Conservation (phyloP, 2,329 filamentous ascomycete species). For the Pseudovirgaria hyperparasitica region DNA sequence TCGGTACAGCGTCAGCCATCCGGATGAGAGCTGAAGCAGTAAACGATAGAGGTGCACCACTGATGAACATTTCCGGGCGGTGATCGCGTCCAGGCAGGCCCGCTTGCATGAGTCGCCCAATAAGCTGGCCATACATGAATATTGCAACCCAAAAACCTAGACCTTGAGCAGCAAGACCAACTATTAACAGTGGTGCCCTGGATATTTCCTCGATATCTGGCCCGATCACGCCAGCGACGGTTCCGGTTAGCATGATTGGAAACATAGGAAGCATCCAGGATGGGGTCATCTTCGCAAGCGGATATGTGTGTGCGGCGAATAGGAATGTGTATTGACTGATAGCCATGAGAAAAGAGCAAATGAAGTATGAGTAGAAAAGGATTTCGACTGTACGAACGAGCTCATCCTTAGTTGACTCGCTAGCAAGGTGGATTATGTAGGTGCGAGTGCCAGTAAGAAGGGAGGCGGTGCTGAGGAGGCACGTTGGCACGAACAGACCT, state of each 20-base stretch:
- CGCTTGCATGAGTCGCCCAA: conserved; percentile 51
- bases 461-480: conserved; percentile 14
- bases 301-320: conserved; percentile 42
- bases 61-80: conserved; percentile 56
- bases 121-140: conserved; percentile 57
- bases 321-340: conserved; percentile 43
- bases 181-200: conserved; percentile 47
- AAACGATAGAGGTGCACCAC: conserved; percentile 55
- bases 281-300: conserved; percentile 53
- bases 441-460: conserved; percentile 18
- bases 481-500: conserved; percentile 28
- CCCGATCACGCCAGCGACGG: conserved; percentile 50
- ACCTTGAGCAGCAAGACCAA: conserved; percentile 53
- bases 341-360: conserved; percentile 16
- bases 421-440: conserved; percentile 15
- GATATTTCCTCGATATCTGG: conserved; percentile 40
- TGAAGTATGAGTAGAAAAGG: conserved; percentile 23
- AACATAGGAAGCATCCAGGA: conserved; percentile 60
- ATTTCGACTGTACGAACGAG: conserved; percentile 15
- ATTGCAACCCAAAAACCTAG: conserved; percentile 50
- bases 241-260: conserved; percentile 56
- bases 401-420: too few relatives aligned
- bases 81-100: conserved; percentile 47
- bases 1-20: conserved; percentile 41
- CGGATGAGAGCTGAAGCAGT: conserved; percentile 59